phyloP scores from a whole-genome alignment of 2,329 filamentous ascomycete species.

The Curvularia verruculosa region DNA sequence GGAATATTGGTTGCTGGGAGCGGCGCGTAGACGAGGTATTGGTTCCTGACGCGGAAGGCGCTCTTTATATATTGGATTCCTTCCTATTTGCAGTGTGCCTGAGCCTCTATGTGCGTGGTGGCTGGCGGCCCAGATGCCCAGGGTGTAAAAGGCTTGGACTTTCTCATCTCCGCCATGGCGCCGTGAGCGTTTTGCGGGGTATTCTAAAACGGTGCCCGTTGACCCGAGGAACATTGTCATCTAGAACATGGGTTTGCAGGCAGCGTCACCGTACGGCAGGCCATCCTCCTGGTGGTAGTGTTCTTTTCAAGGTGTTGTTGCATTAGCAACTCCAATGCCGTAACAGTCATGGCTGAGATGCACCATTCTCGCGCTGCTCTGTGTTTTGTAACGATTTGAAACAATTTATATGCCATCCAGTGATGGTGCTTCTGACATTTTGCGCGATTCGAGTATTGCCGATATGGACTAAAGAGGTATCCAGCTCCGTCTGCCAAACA shows the following conservation, averaged over 20 bases:
- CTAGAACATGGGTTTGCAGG: neutral
- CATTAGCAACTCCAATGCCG: neutral
- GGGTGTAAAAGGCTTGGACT: constrained; percentile 1
- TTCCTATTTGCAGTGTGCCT: neutral
- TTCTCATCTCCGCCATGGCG: constrained; percentile 12
- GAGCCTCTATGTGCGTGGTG: neutral
- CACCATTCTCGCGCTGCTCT: neutral
- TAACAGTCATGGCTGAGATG: neutral
- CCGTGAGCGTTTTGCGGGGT: constrained; percentile 17
- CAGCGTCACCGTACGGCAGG: neutral
- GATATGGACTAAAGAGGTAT: neutral
- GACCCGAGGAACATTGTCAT: neutral
- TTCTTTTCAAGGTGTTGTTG: neutral
- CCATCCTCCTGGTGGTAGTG: neutral
- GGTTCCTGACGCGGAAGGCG: no score
- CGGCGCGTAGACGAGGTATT: neutral
- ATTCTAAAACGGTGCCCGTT: neutral
- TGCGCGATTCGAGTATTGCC: neutral
- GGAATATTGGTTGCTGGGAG: neutral
- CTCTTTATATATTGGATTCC: neutral
- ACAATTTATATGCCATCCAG: neutral
- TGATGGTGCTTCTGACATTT: neutral
- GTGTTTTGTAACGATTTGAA: neutral
- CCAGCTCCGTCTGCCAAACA: neutral
- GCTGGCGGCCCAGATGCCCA: neutral